Evolutionary conservation across 2,329 filamentous ascomycete genomes (phyloP), one percentile per base, ranked within the genome.

Genomic region (Seiridium cupressi): DNA sequence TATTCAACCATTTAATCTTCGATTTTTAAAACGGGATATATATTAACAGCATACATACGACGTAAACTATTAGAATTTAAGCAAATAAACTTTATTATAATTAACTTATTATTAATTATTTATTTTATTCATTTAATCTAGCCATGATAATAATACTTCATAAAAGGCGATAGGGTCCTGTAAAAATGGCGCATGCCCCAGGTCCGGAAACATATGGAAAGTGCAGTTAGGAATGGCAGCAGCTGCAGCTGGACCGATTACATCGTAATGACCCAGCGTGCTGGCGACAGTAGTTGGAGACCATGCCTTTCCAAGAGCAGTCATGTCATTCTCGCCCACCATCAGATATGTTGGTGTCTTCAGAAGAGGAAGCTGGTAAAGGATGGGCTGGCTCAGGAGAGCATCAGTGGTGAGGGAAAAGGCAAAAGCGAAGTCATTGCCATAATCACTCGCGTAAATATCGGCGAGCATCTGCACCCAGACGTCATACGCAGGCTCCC

Each of bases 391-490:
- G 26, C 79, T 82, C 58, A 84, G 72, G n/a, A 85, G 78, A 72
- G 83, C 78, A 65, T 85, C 83, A n/a, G 81, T 81, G 13, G 79
- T 75, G 48, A 76, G 76, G 26, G 82, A 83, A 73, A 81, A 79
- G 64, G 79, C 77, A 57, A 70, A 78, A 13, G 79, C 73, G 61
- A 79, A 84, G 40, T 71, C 70, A 32, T 72, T 66, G 38, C 76
- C 77, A 63, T 76, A 62, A 35, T 74, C 72, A 5, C 81, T 78
- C 57, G 75, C 63, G 71, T 85, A 85, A 55, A 85, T 74, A 59
- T 79, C 78, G 60, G 77, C 74, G 13, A 83, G 75, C 83, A 85
- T 85, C 48, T 77, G 75, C 55, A 84, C 82, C 82, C 82, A 85
- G 10, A 76, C 70, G 62, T 84, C 81, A 69, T 84, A 86, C 8